A percentile compares a stretch with the other conserved stretches of the same genome.
Evolutionary conservation across 2,329 filamentous ascomycete genomes (phyloP).

Genomic region (Alternaria angustiovoidea): DNA sequence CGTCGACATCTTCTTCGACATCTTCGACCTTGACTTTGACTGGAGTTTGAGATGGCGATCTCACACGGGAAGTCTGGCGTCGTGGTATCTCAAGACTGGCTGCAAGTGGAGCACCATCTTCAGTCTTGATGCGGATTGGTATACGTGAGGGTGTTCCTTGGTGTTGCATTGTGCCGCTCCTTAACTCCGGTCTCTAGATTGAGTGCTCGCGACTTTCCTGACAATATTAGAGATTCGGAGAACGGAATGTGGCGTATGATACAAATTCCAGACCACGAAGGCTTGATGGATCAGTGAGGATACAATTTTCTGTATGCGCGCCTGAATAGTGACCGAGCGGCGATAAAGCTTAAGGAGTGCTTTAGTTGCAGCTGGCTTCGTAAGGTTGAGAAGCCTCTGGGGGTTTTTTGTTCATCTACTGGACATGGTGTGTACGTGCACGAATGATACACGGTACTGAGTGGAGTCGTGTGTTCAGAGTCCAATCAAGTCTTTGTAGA

Average conservation of each 20-base stretch:
- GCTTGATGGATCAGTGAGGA: background rate
- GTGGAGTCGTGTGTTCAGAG: background rate
- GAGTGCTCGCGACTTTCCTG: background rate
- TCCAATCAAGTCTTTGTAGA: background rate
- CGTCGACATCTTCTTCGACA: background rate
- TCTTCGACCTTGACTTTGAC: background rate
- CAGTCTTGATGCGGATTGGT: background rate
- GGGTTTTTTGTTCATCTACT: background rate
- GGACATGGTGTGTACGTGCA: background rate
- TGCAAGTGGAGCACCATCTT: background rate
- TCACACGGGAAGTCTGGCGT: background rate
- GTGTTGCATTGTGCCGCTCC: background rate
- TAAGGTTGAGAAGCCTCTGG: background rate
- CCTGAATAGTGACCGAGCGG: background rate
- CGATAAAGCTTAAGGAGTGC: background rate
- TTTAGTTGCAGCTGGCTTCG: background rate
- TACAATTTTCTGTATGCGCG: background rate
- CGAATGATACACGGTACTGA: background rate
- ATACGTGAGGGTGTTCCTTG: background rate
- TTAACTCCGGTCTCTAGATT: background rate
- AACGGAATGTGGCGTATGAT: background rate
- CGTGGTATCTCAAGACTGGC: background rate
- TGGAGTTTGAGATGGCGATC: background rate
- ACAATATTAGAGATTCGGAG: background rate
- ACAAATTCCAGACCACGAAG: background rate